A percentile compares a stretch with the other conserved stretches of the same genome.
Conservation (phyloP, 2,329 filamentous ascomycete species). For the Ophiosphaerella herpotricha region DNA sequence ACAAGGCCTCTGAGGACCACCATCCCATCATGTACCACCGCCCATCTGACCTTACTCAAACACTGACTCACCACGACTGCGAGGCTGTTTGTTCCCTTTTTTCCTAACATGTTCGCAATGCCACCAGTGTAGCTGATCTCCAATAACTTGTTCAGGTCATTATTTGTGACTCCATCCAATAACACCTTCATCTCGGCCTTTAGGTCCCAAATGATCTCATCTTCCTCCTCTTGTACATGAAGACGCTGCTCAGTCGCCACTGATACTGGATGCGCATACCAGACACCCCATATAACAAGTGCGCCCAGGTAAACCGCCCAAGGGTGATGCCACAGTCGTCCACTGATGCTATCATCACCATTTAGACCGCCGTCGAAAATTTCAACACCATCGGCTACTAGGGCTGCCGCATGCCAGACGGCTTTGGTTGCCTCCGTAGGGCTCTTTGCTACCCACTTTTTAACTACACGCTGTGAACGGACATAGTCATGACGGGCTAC, state of each 20-base stretch:
- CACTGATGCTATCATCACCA: conserved; percentile 52
- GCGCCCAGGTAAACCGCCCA: conserved; percentile 67
- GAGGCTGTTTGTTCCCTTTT: conserved; percentile 57
- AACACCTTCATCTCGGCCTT: conserved; percentile 55
- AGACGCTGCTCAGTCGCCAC: conserved; percentile 1
- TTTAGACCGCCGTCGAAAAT: conserved; percentile 46
- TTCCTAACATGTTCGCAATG: conserved; percentile 50
- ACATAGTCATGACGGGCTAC: conserved; percentile 58
- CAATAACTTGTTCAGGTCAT: conserved; percentile 45
- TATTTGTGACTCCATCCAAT: conserved; percentile 47
- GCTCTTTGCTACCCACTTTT: conserved; percentile 53
- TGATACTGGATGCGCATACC: conserved; percentile 47
- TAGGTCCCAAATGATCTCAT: conserved; percentile 58
- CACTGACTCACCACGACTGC: conserved; percentile 61
- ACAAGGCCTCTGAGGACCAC: conserved; percentile 56
- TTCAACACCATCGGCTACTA: conserved; percentile 57
- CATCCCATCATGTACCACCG: conserved; percentile 65
- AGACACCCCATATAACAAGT: conserved; percentile 62
- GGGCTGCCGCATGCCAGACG: conserved; percentile 59
- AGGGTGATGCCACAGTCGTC: conserved; percentile 62
- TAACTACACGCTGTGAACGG: conserved; percentile 57
- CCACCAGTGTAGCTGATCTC: conserved; percentile 28
- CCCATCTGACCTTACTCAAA: conserved; percentile 63
- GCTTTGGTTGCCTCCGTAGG: conserved; percentile 49
- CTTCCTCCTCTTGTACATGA: conserved; percentile 41